Evolutionary conservation across 2,329 filamentous ascomycete genomes (phyloP), one percentile per base, ranked within the genome.

Genomic region (Colletotrichum cereale): DNA sequence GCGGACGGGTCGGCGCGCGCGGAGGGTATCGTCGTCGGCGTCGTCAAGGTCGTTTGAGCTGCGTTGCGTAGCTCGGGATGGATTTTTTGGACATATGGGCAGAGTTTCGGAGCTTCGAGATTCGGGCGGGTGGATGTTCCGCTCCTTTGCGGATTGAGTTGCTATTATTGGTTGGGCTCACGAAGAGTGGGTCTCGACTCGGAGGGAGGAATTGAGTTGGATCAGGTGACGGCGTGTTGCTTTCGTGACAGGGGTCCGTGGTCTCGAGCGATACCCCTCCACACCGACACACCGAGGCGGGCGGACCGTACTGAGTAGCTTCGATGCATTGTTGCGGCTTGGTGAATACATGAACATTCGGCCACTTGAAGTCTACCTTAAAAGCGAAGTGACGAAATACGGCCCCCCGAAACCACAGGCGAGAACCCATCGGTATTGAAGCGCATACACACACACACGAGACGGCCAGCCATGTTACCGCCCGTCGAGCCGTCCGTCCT

Each of bases 401-500:
- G 6, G 40, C 18, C 16, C 18, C 16, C 18, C 5, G 14, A 2
- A 10, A 21, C 6, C 26, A 4, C 0, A 29, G 2, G n/a, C 3
- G 4, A 16, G n/a, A 24, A 52, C 1, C 7, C 5, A 10, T 5
- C 0, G 10, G 8, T 11, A 10, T 2, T 18, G 40, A 8, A 24
- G 38, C 16, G 2, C 26, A 34, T 2, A 56, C 50, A 4, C 11
- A 38, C n/a, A n/a, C n/a, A n/a, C n/a, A 3, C 40, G 29, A 29
- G 2, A 34, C 1, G 26, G 2, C 4, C 36, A 18, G 48, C 48
- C 2, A 90, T 91, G 88, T 79, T 91, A 2, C 89, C 89, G 0
- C 88, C 88, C 0, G 79, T 91, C 11, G 89, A 91, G 26, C 82
- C 86, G 11, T 75, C 83, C 0, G 81, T 91, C 24, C 78, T 92